Base-by-base conservation (phyloP, 2,329 filamentous ascomycete species). In the Venturia asperata region DNA sequence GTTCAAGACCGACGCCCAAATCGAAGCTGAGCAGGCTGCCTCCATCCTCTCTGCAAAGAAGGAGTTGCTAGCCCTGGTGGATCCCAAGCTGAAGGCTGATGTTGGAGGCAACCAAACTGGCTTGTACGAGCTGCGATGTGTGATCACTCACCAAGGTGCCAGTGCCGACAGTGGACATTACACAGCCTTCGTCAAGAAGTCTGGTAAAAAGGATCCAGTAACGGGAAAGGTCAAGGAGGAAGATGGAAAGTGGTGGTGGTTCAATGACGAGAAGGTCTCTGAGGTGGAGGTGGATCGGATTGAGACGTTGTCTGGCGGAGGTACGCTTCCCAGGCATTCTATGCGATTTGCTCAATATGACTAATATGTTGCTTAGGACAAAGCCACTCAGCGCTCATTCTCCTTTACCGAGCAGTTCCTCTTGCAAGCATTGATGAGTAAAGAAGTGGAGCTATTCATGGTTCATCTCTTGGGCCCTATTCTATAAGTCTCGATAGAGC, bases 171-270 rank as follows among this genome's bases (percentile, higher is more conserved):
- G 93, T 71, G 94, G 94, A 9, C 94, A 99, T 78, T 99, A 99
- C 81, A 99, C 95, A 5, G 88, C 92, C 0, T 99, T 96, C 74
- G 90, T 99, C 70, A 99, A 97, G 83, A 97, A 99, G 83, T 82
- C 88, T 67, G 87, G 85, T 0, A 78, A 81, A 11, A 78, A 91
- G 66, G 89, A 95, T 70, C 82, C 87, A 19, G 85, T 87, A 72
- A 90, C 88, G 24, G 91, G 90, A 69, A 90, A 91, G 80, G 81
- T 85, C 71, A 86, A 85, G 64, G 86, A 89, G 72, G 91, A 96
- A 73, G 91, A 96, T 73, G 92, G 90, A 70, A 96, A 92, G 72
- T 99, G 94, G 94, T 99, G 94, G 93, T 99, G 94, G 93, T 99
- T 99, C 83, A 97, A 99, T 76, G 94, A 99, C 72, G 93, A 99